phyloP scores from a whole-genome alignment of 2,329 filamentous ascomycete genomes.

The Cladophialophora chaetospira region DNA sequence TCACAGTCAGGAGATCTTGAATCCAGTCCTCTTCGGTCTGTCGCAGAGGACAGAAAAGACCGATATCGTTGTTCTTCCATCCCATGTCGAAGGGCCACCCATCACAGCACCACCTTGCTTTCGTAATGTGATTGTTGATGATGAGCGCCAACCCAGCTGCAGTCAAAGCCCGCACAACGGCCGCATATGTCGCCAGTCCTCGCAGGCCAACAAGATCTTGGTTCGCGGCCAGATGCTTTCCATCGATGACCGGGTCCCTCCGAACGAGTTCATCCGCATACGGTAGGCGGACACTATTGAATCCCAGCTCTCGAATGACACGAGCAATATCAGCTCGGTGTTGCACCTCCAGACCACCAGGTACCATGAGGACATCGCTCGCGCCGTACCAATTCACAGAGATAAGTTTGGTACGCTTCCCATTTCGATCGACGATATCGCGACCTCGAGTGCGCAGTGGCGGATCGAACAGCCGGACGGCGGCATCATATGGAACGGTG shows the following conservation, averaged over 20 bases:
- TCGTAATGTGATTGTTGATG: slow-evolving; percentile 71
- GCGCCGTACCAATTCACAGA: slow-evolving; percentile 73
- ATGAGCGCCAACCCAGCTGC: slow-evolving; percentile 65
- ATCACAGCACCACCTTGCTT: slow-evolving; percentile 69
- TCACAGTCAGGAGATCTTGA: slow-evolving; percentile 65
- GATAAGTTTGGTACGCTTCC: slow-evolving; percentile 62
- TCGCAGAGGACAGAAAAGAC: slow-evolving; percentile 59
- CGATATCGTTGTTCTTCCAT: slow-evolving; percentile 67
- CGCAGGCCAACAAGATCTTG: slow-evolving; percentile 58
- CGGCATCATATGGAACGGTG: neutral
- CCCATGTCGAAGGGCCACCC: slow-evolving; percentile 67
- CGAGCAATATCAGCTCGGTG: slow-evolving; percentile 63
- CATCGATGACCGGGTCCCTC: slow-evolving; percentile 58
- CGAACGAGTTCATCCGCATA: slow-evolving; percentile 70
- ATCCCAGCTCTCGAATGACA: slow-evolving; percentile 63
- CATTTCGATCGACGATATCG: slow-evolving; percentile 60
- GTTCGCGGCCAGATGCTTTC: slow-evolving; percentile 59
- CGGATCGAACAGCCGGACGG: slow-evolving; percentile 48
- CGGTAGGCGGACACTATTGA: slow-evolving; percentile 70
- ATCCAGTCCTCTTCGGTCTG: slow-evolving; percentile 69
- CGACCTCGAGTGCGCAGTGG: slow-evolving; percentile 63
- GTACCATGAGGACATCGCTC: slow-evolving; percentile 66
- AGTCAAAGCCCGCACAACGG: slow-evolving; percentile 61
- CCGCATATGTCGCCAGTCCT: slow-evolving; percentile 64
- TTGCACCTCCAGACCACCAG: slow-evolving; percentile 64